These are phyloP conservation scores for Hypoxylon sp. DNA, from an alignment of 2,329 filamentous ascomycete species.

Conservation along the genomic window DNA sequence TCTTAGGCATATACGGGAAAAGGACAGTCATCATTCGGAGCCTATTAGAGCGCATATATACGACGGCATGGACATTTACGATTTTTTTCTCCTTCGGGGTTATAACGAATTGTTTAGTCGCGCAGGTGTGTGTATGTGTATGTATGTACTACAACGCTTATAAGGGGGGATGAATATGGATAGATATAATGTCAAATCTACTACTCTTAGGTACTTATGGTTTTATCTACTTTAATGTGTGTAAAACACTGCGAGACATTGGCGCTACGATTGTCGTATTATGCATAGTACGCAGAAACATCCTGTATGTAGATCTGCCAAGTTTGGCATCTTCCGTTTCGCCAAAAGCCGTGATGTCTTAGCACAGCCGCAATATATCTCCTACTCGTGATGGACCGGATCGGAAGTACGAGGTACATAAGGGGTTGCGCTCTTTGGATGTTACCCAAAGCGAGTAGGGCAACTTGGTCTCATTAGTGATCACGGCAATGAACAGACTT, in stretches of 20 bases:
- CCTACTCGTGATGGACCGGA: not conserved
- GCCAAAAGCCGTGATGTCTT: not conserved
- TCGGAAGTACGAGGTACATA: not conserved
- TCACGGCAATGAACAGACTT: conserved; percentile 8
- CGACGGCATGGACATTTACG: not conserved
- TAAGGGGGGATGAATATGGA: not conserved
- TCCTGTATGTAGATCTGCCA: conserved; percentile 6
- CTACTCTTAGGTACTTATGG: not conserved
- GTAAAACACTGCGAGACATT: not conserved
- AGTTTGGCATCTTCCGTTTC: not conserved
- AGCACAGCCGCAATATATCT: not conserved
- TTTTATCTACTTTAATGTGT: not conserved
- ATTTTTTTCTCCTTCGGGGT: no score
- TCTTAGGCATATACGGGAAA: not conserved
- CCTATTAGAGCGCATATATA: conserved; percentile 30
- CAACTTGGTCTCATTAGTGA: not conserved
- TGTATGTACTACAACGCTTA: not conserved
- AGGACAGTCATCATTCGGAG: conserved; percentile 3
- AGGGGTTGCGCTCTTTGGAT: not conserved
- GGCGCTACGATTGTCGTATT: not conserved
- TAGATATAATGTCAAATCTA: not conserved
- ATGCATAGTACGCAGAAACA: conserved; percentile 2
- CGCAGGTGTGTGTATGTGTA: not conserved
- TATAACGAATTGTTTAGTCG: not conserved
- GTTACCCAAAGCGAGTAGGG: conserved; percentile 9